Evolutionary conservation across 768 basidiomycete genomes (phyloP).

Genomic region (Mycena filopes): DNA sequence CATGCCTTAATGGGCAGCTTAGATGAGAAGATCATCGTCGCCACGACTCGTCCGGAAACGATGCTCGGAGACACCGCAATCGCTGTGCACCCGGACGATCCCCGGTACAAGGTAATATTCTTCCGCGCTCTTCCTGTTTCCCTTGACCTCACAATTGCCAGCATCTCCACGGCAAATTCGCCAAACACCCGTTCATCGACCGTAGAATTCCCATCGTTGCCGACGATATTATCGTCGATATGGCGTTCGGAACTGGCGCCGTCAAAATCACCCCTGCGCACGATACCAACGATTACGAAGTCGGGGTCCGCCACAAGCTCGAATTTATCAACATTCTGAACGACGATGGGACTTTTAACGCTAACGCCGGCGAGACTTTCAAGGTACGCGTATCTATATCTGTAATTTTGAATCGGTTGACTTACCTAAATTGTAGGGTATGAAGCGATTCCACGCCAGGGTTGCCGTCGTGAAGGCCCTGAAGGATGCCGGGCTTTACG

Average conservation of each 20-base stretch:
- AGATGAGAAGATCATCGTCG: conserved; percentile 93
- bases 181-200: conserved; percentile 86
- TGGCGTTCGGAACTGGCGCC: conserved; percentile 96
- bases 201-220: conserved; percentile 89
- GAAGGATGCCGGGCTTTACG: conserved; percentile 84
- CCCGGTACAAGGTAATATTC: conserved; percentile 76
- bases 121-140: not conserved
- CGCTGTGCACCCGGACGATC: conserved; percentile 94
- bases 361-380: conserved; percentile 84
- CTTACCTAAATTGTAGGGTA: conserved; percentile 4
- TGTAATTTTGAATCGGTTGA: not conserved
- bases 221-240: conserved; percentile 91
- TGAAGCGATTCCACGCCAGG: conserved; percentile 86
- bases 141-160: conserved; percentile 38
- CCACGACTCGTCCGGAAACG: conserved; percentile 98
- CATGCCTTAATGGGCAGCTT: not conserved
- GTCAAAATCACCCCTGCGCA: conserved; percentile 99
- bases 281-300: conserved; percentile 97
- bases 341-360: conserved; percentile 96
- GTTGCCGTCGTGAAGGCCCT: conserved; percentile 84
- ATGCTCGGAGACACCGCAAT: conserved; percentile 99
- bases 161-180: conserved; percentile 96
- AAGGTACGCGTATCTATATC: conserved; percentile 51
- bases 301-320: conserved; percentile 86
- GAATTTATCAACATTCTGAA: conserved; percentile 95